Evolutionary conservation across 169 alveolate species (phyloP), one percentile per base, ranked within the genome.

Genomic region (Cryptosporidium parvum): DNA sequence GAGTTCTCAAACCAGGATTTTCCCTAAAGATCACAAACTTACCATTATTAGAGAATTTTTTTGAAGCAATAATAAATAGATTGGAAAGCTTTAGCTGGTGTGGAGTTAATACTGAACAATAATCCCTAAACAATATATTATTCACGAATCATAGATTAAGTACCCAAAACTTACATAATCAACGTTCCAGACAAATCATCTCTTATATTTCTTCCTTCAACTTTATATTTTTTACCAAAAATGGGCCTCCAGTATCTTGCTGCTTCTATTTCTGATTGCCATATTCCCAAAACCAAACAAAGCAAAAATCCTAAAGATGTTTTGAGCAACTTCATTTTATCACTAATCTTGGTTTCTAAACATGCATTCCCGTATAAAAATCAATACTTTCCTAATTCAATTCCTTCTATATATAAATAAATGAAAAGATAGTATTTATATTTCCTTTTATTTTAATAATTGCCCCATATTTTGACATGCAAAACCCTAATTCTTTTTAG

Each of bases 101-200:
- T 21, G 89, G 89, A 39, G 75, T 62, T 48, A 80, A 65, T 14
- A 80, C 75, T 61, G 89, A 62, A 12, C 89, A 80, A 37, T 80
- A 80, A 67, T 80, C 89, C 5, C 89, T 80, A 31, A 16, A 51
- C 6, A 61, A 12, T 59, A 62, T 3, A 35, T 14, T 21, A 5
- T 5, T 35, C 44, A 16, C 48, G 14, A 3, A 72, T 4, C 29
- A 35, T 37, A 58, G 18, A 75, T 16, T 14, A 29, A 33, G 48
- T 7, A 16, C 29, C 35, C 7, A 56, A 61, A 39, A 80, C 89
- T 80, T 48, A 80, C 89, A 80, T 0, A 16, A 80, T 65, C 45
- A 80, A 37, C 0, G 89, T 80, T 37, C 89, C 89, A 9, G 80
- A 8, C 37, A 45, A 21, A 62, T 80, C 23, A 7, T 59, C 53